Percentiles rank a stretch among this genome's conserved stretches.
Conservation (phyloP, 2,329 filamentous ascomycete species). For the Monosporascus sp. region DNA sequence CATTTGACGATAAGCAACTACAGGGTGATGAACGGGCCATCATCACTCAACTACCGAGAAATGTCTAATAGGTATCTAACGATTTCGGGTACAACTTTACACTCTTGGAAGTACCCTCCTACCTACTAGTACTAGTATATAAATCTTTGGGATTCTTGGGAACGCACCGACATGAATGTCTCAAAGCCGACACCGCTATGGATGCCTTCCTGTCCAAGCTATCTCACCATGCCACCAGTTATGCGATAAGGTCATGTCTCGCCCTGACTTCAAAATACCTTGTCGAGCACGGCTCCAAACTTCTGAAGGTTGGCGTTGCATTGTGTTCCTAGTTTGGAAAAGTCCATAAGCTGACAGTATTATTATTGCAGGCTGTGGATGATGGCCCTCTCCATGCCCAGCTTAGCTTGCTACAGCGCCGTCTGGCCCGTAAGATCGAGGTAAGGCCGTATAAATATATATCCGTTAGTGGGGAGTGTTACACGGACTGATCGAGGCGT, state of each 20-base stretch:
- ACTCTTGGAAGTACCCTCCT: background rate
- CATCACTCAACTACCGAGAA: background rate
- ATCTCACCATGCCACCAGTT: constrained; percentile 75
- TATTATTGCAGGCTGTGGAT: constrained; percentile 51
- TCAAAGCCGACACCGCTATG: constrained; percentile 46
- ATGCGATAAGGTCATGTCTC: constrained; percentile 84
- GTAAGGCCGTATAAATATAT: constrained; percentile 35
- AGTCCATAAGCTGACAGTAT: background rate
- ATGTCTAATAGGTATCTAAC: background rate
- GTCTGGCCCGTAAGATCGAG: constrained; percentile 80
- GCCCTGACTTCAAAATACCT: constrained; percentile 80
- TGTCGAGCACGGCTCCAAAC: constrained; percentile 71
- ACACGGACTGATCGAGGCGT: constrained; percentile 2
- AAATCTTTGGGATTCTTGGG: background rate
- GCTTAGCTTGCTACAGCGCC: constrained; percentile 64
- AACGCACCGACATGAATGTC: constrained; percentile 5
- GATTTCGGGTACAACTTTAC: background rate
- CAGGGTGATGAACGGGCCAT: background rate
- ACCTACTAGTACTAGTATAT: background rate
- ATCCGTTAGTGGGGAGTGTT: no score
- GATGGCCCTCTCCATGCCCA: constrained; percentile 63
- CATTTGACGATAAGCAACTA: background rate
- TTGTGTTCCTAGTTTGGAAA: background rate
- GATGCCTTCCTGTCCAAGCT: constrained; percentile 56
- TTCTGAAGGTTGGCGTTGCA: constrained; percentile 51